phyloP scores from a whole-genome alignment of 176 grass and related monocot species.

The Carex scoparia region DNA sequence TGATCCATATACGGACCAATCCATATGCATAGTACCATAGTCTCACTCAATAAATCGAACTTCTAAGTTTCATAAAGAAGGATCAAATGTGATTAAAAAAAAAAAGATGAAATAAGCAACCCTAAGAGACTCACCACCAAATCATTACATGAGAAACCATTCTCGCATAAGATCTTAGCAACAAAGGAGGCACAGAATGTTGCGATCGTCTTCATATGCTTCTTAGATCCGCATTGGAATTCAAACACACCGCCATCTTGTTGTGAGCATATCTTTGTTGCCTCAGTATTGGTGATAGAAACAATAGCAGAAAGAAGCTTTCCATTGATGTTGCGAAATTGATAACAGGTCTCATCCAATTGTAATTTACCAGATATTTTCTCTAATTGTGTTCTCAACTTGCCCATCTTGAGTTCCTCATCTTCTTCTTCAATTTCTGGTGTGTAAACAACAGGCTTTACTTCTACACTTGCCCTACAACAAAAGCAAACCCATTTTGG shows the following conservation, averaged over 20 bases:
- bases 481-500: not conserved
- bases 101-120: not conserved
- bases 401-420: constrained; percentile 22
- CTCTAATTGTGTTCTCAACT: constrained; percentile 15
- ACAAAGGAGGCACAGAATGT: constrained; percentile 50
- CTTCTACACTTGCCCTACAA: constrained; percentile 69
- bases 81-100: not conserved
- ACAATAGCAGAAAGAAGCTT: constrained; percentile 60
- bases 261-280: constrained; percentile 44
- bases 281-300: constrained; percentile 48
- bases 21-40: too few relatives aligned
- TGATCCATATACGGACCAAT: too few relatives aligned
- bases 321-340: constrained; percentile 32
- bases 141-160: constrained; percentile 50
- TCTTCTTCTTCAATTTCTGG: constrained; percentile 27
- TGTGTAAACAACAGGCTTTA: constrained; percentile 69
- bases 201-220: constrained; percentile 42
- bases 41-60: too few relatives aligned
- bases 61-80: not conserved
- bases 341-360: constrained; percentile 46
- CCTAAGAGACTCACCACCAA: constrained; percentile 35
- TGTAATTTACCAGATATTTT: constrained; percentile 26
- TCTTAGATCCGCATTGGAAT: constrained; percentile 4
- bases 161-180: constrained; percentile 43
- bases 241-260: not conserved